Evolutionary conservation across 179 eudicot genomes (phyloP).

Genomic region (Beta macrorhiza): DNA sequence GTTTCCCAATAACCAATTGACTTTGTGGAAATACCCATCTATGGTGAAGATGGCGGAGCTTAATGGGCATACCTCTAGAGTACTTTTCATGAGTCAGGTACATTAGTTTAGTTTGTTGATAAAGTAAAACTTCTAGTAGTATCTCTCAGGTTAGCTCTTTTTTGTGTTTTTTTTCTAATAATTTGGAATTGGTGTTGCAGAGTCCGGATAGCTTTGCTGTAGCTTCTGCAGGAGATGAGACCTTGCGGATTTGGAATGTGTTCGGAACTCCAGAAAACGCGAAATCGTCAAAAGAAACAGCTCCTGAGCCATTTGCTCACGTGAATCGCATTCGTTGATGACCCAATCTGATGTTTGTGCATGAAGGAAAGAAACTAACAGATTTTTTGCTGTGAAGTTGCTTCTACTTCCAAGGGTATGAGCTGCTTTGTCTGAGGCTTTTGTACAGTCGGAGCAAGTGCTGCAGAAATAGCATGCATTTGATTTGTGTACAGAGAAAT

Average conservation of each 20-base stretch:
- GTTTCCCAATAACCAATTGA: conserved; percentile 65
- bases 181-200: conserved; percentile 26
- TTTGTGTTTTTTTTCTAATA: background rate
- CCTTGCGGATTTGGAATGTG: conserved; percentile 57
- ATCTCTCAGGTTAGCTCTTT: background rate
- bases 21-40: conserved; percentile 76
- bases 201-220: conserved; percentile 55
- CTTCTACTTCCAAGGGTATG: background rate
- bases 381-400: background rate
- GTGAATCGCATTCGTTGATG: conserved; percentile 50
- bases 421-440: background rate
- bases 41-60: conserved; percentile 76
- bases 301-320: conserved; percentile 51
- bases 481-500: background rate
- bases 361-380: background rate
- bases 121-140: background rate
- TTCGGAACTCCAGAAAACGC: conserved; percentile 56
- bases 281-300: conserved; percentile 47
- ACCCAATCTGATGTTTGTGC: background rate
- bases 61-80: conserved; percentile 65
- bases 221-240: conserved; percentile 68
- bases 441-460: background rate
- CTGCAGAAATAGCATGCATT: background rate
- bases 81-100: conserved; percentile 59
- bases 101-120: background rate